Conservation (phyloP, 306 rosid species). For the Phaseolus lunatus region DNA sequence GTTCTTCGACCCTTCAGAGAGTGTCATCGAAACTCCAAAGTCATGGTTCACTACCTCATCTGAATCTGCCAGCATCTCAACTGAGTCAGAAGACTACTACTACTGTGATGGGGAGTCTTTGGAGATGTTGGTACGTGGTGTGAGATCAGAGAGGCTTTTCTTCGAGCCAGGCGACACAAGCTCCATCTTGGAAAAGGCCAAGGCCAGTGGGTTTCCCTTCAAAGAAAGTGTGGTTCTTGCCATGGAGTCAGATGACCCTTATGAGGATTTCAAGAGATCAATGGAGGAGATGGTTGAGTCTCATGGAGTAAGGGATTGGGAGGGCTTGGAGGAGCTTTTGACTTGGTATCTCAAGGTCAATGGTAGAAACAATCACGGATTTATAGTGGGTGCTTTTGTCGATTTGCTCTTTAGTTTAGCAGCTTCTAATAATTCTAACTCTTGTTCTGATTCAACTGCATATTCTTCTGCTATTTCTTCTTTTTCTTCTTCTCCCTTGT, state of each 20-base stretch:
- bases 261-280: conserved; percentile 69
- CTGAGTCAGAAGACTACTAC: conserved; percentile 61
- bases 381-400: conserved; percentile 76
- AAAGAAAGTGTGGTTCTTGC: conserved; percentile 69
- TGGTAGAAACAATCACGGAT: conserved; percentile 71
- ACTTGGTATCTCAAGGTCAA: conserved; percentile 75
- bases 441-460: conserved; percentile 46
- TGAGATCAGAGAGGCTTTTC: conserved; percentile 74
- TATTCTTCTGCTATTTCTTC: conserved; percentile 65
- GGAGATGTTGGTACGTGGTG: conserved; percentile 69
- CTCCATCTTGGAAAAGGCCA: conserved; percentile 62
- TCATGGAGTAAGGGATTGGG: conserved; percentile 78
- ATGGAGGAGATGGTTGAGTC: conserved; percentile 94
- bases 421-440: conserved; percentile 2
- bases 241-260: conserved; percentile 82
- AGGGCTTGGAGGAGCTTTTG: conserved; percentile 67
- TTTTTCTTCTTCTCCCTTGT: conserved; percentile 51
- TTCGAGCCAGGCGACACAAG: conserved; percentile 71
- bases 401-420: conserved; percentile 63
- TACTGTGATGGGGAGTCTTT: conserved; percentile 50
- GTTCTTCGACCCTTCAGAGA: conserved; percentile 54
- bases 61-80: conserved; percentile 67
- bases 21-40: conserved; percentile 57
- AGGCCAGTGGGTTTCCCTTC: conserved; percentile 49
- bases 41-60: conserved; percentile 74